Percentiles rank a stretch among this genome's conserved stretches.
These are phyloP conservation scores for Populus hybrid DNA, from an alignment of 441 rosid species.

Conservation along the genomic window DNA sequence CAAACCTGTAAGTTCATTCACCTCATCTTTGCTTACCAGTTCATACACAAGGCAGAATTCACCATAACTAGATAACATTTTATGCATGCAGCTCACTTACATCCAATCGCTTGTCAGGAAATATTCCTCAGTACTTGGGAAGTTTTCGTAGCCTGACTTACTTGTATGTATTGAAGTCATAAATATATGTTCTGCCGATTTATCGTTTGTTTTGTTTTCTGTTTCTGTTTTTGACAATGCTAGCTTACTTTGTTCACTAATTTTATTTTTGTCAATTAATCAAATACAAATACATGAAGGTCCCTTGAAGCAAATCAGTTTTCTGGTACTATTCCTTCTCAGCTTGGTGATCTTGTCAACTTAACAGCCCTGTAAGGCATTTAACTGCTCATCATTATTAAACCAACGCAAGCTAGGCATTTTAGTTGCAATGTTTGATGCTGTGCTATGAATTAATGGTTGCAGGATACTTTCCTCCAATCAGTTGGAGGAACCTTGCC, in stretches of 20 bases:
- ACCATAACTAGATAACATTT: too few relatives aligned
- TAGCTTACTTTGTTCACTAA: not conserved
- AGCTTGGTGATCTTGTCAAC: conserved; percentile 16
- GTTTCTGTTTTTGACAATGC: not conserved
- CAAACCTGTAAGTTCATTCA: too few relatives aligned
- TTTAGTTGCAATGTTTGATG: too few relatives aligned
- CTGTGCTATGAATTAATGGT: too few relatives aligned
- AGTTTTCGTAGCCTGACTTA: too few relatives aligned
- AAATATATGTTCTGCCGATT: not conserved
- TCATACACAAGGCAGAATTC: conserved; percentile 8
- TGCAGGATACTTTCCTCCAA: too few relatives aligned
- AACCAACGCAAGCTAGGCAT: too few relatives aligned
- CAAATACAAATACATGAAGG: not conserved
- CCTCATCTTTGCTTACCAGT: too few relatives aligned
- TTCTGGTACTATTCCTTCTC: conserved; percentile 11
- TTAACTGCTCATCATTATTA: not conserved
- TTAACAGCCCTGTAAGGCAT: not conserved
- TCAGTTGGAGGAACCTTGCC: too few relatives aligned
- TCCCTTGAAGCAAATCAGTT: conserved; percentile 13
- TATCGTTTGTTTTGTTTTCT: not conserved
- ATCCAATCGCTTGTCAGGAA: too few relatives aligned
- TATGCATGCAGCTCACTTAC: conserved; percentile 10
- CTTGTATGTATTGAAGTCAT: too few relatives aligned
- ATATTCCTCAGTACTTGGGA: too few relatives aligned
- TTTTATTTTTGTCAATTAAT: not conserved